These are phyloP conservation scores for Penicillium sp. DNA, from an alignment of 2,329 filamentous ascomycete species.

Conservation along the genomic window DNA sequence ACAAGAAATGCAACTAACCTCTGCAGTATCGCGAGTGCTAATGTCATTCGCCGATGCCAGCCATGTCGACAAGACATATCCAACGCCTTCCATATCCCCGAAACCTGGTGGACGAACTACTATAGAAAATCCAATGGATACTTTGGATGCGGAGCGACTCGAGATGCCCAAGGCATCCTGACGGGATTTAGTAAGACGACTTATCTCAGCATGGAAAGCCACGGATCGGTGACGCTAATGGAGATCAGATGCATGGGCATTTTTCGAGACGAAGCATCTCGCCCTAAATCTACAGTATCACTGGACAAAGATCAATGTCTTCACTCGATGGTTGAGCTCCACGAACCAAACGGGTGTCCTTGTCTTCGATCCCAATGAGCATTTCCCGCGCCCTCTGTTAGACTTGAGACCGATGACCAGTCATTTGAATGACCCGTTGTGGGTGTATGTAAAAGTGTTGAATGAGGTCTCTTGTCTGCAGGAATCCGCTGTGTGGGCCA, in stretches of 20 bases:
- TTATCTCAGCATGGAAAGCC: neutral
- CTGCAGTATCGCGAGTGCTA: neutral
- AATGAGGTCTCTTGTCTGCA: conserved; percentile 23
- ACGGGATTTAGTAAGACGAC: conserved; percentile 12
- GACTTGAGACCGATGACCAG: neutral
- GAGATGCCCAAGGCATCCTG: neutral
- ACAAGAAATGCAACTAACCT: too few species aligned
- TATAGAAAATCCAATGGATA: conserved; percentile 11
- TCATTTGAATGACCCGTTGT: conserved; percentile 19
- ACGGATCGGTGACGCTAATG: neutral
- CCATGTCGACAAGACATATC: neutral
- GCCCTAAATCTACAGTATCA: neutral
- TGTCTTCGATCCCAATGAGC: conserved; percentile 9
- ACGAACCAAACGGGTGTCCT: conserved; percentile 20
- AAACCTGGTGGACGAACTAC: conserved; percentile 7
- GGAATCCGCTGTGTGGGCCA: conserved; percentile 27
- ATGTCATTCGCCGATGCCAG: neutral
- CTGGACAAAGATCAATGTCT: conserved; percentile 17
- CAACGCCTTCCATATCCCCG: conserved; percentile 7
- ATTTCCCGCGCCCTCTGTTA: conserved; percentile 2
- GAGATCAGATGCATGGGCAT: conserved; percentile 17
- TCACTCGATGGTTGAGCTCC: conserved; percentile 14
- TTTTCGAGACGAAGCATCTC: conserved; percentile 16
- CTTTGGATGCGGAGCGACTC: conserved; percentile 14
- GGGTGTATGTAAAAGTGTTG: conserved; percentile 14